These are phyloP conservation scores for Cicer judaicum DNA, from an alignment of 306 rosid species.

Conservation along the genomic window DNA sequence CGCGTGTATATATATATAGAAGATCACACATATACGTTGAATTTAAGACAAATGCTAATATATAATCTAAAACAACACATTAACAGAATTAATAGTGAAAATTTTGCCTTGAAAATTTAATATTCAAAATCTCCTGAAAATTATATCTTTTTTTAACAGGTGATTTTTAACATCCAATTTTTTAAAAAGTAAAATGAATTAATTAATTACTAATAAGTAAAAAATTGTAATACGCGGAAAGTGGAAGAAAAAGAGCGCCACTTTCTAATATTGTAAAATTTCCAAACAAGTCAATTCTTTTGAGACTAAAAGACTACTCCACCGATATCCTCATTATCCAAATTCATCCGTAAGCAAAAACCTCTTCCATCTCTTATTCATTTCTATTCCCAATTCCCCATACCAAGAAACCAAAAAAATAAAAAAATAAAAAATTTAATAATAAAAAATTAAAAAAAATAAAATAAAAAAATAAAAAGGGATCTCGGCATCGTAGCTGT, in stretches of 20 bases:
- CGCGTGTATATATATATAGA: no score
- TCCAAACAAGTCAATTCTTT: conserved; percentile 6
- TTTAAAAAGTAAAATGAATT: no score
- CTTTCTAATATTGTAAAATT: conserved; percentile 26
- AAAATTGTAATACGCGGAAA: neutral
- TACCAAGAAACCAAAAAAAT: neutral
- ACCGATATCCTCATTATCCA: neutral
- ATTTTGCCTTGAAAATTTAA: no score
- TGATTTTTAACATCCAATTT: no score
- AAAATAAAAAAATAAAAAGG: neutral
- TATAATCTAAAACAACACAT: no score
- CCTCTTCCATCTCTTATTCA: neutral
- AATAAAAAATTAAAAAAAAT: neutral
- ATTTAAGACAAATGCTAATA: no score
- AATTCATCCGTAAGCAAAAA: neutral
- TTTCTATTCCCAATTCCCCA: neutral
- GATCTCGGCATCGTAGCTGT: conserved; percentile 30
- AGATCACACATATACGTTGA: no score
- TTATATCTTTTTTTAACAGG: no score
- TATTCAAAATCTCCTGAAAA: no score
- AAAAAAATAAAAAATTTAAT: neutral
- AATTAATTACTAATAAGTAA: no score
- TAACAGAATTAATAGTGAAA: no score
- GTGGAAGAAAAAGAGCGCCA: conserved; percentile 48
- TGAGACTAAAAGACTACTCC: neutral